A percentile compares a stretch with the other conserved stretches of the same genome.
Evolutionary conservation across 805 yeast genomes (phyloP).

Genomic region (Kluyveromyces siamensis): DNA sequence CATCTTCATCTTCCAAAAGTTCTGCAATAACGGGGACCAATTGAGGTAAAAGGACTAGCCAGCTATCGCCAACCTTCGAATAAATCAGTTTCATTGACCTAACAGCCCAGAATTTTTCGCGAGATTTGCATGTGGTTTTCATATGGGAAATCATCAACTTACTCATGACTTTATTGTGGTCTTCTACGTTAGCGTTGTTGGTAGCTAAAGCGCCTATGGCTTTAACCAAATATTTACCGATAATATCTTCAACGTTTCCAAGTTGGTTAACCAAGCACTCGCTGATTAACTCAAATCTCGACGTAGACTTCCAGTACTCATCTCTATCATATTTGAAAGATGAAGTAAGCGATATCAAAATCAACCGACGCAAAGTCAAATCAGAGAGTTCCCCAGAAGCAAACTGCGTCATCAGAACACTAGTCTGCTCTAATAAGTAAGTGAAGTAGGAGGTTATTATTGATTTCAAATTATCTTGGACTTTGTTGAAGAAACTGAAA

Average conservation of each 20-base stretch:
- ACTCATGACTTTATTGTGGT: slow-evolving; percentile 68
- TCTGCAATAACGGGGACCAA: slow-evolving; percentile 94
- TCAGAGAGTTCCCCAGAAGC: slow-evolving; percentile 35
- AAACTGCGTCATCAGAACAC: slow-evolving; percentile 44
- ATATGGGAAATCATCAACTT: slow-evolving; percentile 55
- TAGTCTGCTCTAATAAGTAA: slow-evolving; percentile 71
- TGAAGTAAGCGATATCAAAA: slow-evolving; percentile 62
- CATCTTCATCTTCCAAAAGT: slow-evolving; percentile 90
- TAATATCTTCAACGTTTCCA: slow-evolving; percentile 53
- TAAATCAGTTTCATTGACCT: slow-evolving; percentile 72
- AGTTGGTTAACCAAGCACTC: slow-evolving; percentile 59
- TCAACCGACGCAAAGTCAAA: slow-evolving; percentile 57
- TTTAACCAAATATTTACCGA: slow-evolving; percentile 76
- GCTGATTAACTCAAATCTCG: slow-evolving; percentile 70
- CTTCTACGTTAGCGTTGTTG: slow-evolving; percentile 55
- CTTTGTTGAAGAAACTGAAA: slow-evolving; percentile 75
- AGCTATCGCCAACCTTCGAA: slow-evolving; percentile 87
- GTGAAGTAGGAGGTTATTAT: slow-evolving; percentile 85
- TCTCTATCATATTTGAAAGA: slow-evolving; percentile 86
- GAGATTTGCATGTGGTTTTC: slow-evolving; percentile 47
- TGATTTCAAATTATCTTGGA: slow-evolving; percentile 76
- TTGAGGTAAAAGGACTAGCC: slow-evolving; percentile 87
- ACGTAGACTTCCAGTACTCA: slow-evolving; percentile 88
- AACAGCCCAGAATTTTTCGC: slow-evolving; percentile 72
- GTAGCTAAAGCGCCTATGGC: slow-evolving; percentile 70